Evolutionary conservation across 2,329 filamentous ascomycete genomes (phyloP).

Genomic region (Verticillium nonalfalfae): DNA sequence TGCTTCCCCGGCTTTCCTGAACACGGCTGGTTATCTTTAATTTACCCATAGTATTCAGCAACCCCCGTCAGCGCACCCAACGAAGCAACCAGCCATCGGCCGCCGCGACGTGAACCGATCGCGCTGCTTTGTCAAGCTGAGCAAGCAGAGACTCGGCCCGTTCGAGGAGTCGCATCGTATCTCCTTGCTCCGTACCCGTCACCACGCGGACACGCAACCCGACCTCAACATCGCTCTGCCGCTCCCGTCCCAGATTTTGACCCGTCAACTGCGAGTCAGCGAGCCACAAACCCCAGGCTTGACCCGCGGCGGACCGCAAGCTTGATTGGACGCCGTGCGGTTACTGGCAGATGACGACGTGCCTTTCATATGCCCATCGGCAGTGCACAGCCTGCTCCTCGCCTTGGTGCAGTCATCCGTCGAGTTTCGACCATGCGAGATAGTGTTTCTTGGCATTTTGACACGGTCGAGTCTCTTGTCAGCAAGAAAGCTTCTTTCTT

Average conservation of each 20-base stretch:
- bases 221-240: not conserved
- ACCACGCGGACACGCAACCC: not conserved
- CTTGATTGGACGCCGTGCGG: not conserved
- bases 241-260: not conserved
- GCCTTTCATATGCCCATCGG: not conserved
- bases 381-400: not conserved
- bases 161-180: not conserved
- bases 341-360: not conserved
- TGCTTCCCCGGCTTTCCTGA: not conserved
- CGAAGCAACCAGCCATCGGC: not conserved
- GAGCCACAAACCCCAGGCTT: not conserved
- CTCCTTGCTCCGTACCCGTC: not conserved
- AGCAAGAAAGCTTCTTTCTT: too few relatives aligned
- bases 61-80: not conserved
- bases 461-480: too few relatives aligned
- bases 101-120: not conserved
- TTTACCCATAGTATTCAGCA: not conserved
- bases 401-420: not conserved
- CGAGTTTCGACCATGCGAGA: too few relatives aligned
- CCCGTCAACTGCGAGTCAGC: not conserved
- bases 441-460: too few relatives aligned
- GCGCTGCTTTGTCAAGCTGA: not conserved
- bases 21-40: not conserved
- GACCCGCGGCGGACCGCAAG: not conserved
- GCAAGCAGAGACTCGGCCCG: not conserved